Conservation (phyloP, 345 rosid species). For the Aethionema arabicum region DNA sequence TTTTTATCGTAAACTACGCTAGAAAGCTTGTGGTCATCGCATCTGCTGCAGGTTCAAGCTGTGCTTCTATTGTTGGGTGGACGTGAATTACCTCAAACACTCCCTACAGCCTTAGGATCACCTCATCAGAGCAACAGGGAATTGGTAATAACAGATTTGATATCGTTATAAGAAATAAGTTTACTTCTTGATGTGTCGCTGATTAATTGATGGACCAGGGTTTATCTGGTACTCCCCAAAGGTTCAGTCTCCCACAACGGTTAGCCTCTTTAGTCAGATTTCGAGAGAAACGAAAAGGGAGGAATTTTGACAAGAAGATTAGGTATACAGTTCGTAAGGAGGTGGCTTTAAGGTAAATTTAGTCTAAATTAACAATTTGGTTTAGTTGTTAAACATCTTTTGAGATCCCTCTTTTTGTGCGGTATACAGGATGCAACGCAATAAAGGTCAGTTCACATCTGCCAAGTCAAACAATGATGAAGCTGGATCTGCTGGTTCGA, state of each 20-base stretch:
- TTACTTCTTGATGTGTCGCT: constrained; percentile 19
- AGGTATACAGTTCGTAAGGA: constrained; percentile 68
- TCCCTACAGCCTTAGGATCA: constrained; percentile 39
- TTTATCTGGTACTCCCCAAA: constrained; percentile 52
- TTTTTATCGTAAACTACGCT: background rate
- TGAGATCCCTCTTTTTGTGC: constrained; percentile 6
- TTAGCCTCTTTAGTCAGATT: constrained; percentile 62
- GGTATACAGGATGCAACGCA: constrained; percentile 58
- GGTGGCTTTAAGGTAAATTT: constrained; percentile 58
- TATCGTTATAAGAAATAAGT: constrained; percentile 1
- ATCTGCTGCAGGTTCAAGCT: constrained; percentile 55
- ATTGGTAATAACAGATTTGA: constrained; percentile 11
- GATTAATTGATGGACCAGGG: constrained; percentile 41
- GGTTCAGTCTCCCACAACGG: constrained; percentile 57
- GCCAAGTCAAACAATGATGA: constrained; percentile 54
- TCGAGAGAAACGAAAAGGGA: constrained; percentile 61
- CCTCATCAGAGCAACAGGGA: constrained; percentile 42
- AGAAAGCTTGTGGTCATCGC: constrained; percentile 9
- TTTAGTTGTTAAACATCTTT: background rate
- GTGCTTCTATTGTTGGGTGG: constrained; percentile 62
- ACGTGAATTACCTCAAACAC: constrained; percentile 47
- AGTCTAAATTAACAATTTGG: constrained; percentile 14
- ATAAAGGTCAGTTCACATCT: constrained; percentile 67
- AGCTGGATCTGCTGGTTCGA: constrained; percentile 51
- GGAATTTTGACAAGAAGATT: constrained; percentile 69